Evolutionary conservation across 2,329 filamentous ascomycete genomes (phyloP), one percentile per base, ranked within the genome.

Genomic region (Paraphaeosphaeria sporulosa): DNA sequence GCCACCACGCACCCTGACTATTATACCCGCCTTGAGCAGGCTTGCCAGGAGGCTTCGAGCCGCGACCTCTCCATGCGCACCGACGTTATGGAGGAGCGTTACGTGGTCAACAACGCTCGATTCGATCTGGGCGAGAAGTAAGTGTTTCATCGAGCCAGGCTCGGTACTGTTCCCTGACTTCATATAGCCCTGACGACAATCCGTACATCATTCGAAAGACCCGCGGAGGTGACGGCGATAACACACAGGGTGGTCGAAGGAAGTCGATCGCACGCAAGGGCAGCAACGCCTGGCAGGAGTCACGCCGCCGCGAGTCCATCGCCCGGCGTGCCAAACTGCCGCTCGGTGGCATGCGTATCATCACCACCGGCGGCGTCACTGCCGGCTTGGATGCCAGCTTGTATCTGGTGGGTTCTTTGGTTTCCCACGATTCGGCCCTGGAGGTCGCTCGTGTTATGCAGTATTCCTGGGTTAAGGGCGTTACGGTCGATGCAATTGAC

Each of bases 71-170:
- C 87, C 58, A 90, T 93, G 81, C 89, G 91, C 73, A 93, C 91
- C 70, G 91, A 95, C 73, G 90, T 95, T 64, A 86, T 94, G 72
- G 91, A 95, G 73, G 89, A 92, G 73, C 86, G 92, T 73, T 96
- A 95, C 75, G 92, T 96, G 21, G 92, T 96, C 77, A 96, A 96
- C 84, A 95, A 96, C 80, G 89, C 93, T 61, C 90, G 92, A 69
- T 96, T 94, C 77, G 92, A 95, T 70, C 83, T 95, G 46, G 85
- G 84, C 68, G 90, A 90, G 62, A 88, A 94, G 71, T 74, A 62
- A 66, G 71, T 58, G 21, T 30, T 17, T 15, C 23, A 7, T n/a
- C 6, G 12, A n/a, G 32, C 21, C 8, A 44, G 19, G 8, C 32
- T 23, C 13, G 36, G 2, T 7, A 25, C 23, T 4, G 10, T 19